Evolutionary conservation across 352 stramenopile species (phyloP), one percentile per base, ranked within the genome.

Genomic region (Blastocystis sp.): DNA sequence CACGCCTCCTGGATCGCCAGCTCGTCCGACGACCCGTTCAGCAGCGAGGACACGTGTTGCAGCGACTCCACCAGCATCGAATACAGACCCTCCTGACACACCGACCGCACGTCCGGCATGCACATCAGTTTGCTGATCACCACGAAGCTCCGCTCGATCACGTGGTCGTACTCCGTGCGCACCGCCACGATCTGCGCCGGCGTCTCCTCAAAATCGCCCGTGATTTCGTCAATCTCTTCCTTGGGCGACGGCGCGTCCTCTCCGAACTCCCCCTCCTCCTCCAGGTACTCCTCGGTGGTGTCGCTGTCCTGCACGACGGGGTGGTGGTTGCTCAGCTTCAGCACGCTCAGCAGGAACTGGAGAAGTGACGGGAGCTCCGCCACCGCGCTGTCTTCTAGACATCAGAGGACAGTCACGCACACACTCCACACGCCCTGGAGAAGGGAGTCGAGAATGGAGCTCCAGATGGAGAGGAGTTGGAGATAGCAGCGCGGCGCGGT

Each of bases 151-250:
- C 37, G 29, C 10, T 67, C 24, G 1, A 85, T 12, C 59, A 85
- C 61, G 37, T 59, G 61, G 35, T 63, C 74, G 24, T 21, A 55
- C 60, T 85, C 74, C 12, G 41, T 85, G 4, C 13, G 3, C 6
- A 37, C 41, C n/a, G 65, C 51, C 24, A 67, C 29, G 3, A 45
- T 33, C 16, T 33, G 31, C n/a, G 33, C 41, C 19, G 74, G 74
- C 13, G 66, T 85, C n/a, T 85, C 74, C 31, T 67, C 55, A 9
- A 70, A 66, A 39, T 85, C 74, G 13, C 74, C 74, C 29, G 74
- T 85, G 12, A 55, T 21, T 10, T 85, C 74, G 61, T 85, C 74
- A 2, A 85, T 10, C 31, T 29, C 24, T 2, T 85, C 74, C 24
- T 24, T 33, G 26, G 24, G 13, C 10, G 31, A 2, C 4, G 19